Evolutionary conservation across 257 asterid genomes (phyloP).

Genomic region (Perilla frutescens): DNA sequence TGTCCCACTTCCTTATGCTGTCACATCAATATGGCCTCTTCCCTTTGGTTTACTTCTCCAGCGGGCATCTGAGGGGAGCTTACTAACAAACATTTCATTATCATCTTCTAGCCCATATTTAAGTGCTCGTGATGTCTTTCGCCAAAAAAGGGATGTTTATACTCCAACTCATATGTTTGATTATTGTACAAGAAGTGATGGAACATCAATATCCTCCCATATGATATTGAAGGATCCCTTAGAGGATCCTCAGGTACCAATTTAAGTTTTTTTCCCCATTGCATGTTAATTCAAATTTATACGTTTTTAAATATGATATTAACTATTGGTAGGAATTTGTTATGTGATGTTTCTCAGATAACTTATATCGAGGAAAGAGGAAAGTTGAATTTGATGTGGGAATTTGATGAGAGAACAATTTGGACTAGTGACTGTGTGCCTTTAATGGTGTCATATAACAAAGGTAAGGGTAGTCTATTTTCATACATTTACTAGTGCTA

Average conservation of each 20-base stretch:
- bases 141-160: slow-evolving; percentile 66
- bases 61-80: slow-evolving; percentile 73
- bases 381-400: slow-evolving; percentile 67
- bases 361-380: slow-evolving; percentile 90
- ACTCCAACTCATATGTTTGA: slow-evolving; percentile 55
- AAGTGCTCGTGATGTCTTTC: slow-evolving; percentile 59
- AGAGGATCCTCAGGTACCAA: slow-evolving; percentile 86
- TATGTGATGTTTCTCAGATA: slow-evolving; percentile 47
- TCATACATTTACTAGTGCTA: slow-evolving; percentile 20
- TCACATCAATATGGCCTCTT: slow-evolving; percentile 91
- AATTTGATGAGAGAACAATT: slow-evolving; percentile 87
- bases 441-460: slow-evolving; percentile 81
- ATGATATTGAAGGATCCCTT: slow-evolving; percentile 80
- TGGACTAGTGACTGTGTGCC: slow-evolving; percentile 90
- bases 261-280: slow-evolving; percentile 26
- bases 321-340: slow-evolving; percentile 20
- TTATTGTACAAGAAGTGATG: slow-evolving; percentile 53
- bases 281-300: slow-evolving; percentile 5
- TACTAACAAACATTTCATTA: slow-evolving; percentile 49
- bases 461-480: slow-evolving; percentile 56
- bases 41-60: slow-evolving; percentile 93
- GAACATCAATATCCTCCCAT: slow-evolving; percentile 71
- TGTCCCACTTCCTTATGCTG: slow-evolving; percentile 73
- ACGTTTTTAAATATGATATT: slow-evolving; percentile 10
- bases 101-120: slow-evolving; percentile 58